These are phyloP conservation scores for Suillus decipiens DNA, from an alignment of 768 basidiomycete genomes.

Conservation along the genomic window DNA sequence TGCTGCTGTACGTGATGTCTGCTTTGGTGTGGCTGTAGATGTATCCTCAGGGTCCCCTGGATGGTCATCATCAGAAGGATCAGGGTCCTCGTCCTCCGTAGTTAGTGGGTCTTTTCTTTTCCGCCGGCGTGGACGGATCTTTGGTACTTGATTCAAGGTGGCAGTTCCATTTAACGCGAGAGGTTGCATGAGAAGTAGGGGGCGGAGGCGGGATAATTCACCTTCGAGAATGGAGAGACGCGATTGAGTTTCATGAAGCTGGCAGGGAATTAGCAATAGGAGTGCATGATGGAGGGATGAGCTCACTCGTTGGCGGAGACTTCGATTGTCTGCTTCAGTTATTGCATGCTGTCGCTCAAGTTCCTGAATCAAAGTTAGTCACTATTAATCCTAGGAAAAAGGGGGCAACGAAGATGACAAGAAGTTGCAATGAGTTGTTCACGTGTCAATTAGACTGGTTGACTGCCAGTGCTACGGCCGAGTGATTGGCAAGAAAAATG, in stretches of 20 bases:
- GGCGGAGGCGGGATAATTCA: constrained; percentile 66
- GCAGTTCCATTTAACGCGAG: constrained; percentile 25
- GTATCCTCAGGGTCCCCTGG: constrained; percentile 20
- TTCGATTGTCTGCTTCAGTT: constrained; percentile 62
- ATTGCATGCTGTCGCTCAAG: constrained; percentile 49
- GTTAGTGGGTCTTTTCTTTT: constrained; percentile 27
- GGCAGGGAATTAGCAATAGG: constrained; percentile 13
- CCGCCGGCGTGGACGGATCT: constrained; percentile 28
- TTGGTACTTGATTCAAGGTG: constrained; percentile 22
- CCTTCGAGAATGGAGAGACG: constrained; percentile 59
- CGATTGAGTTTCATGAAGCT: constrained; percentile 61
- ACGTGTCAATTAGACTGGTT: neutral
- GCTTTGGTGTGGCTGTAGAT: constrained; percentile 25
- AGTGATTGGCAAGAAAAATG: neutral
- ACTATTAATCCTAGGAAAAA: neutral
- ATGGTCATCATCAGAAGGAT: constrained; percentile 30
- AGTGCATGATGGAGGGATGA: neutral
- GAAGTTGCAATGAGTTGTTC: neutral
- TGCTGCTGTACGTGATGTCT: constrained; percentile 26
- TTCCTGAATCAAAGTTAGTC: constrained; percentile 45
- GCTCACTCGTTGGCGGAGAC: constrained; percentile 60
- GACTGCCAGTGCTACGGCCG: neutral
- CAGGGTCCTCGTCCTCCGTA: constrained; percentile 29
- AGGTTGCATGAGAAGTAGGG: constrained; percentile 68
- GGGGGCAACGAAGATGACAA: neutral